Evolutionary conservation across 768 basidiomycete genomes (phyloP), one percentile per base, ranked within the genome.

Genomic region (Tephrocybe sp.): DNA sequence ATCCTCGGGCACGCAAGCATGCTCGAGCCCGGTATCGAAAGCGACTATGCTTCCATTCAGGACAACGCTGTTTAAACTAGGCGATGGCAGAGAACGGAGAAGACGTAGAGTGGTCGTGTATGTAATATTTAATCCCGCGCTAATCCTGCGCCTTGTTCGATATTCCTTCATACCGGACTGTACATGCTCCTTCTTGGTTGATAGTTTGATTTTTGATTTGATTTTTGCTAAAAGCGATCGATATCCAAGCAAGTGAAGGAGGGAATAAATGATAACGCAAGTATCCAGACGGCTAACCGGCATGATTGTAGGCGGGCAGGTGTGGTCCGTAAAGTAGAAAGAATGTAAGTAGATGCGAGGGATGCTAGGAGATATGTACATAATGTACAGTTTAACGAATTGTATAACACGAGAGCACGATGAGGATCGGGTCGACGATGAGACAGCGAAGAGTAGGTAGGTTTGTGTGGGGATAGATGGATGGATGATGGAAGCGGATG

Each of bases 21-120:
- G 55, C 83, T 98, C 55, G 96, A 98, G 68, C 96, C 95, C 2
- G 96, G 96, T 22, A 81, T 97, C 48, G 96, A 98, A 72, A 90
- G 88, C 71, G 93, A 96, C 66, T 97, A 97, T 59, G 84, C 87
- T 3, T 63, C 72, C 38, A 87, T 92, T n/a, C 80, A 88, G 67
- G 88, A 87, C 41, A 63, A 65, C 31, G 87, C 87, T 70, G 56
- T 54, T 33, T 58, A 38, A 45, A 12, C 12, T 34, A n/a, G 19
- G 32, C 9, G 22, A 6, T 2, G n/a, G 13, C n/a, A 33, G 42
- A 34, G 13, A 20, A 16, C 2, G 19, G 33, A 35, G 47, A 30
- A 31, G 16, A 9, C 35, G 19, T 45, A 45, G 23, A 26, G 51
- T 9, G 39, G 44, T 45, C 26, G n/a, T 26, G 34, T 49, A 39